Evolutionary conservation across 371 early-diverging fungal genomes (phyloP).

Genomic region (Mortierella polycephala): DNA sequence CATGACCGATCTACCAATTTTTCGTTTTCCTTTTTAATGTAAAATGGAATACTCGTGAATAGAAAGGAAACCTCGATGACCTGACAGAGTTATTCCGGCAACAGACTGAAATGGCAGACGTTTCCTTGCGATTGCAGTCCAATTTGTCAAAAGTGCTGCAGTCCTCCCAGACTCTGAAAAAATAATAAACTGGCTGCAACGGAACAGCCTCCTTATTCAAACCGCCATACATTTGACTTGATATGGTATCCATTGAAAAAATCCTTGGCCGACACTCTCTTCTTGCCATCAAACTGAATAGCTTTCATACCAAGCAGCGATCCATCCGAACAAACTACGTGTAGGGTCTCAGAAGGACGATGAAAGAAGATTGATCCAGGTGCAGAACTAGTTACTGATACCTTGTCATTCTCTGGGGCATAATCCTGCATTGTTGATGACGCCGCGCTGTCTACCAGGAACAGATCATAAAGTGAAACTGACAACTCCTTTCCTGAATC

Average conservation of each 20-base stretch:
- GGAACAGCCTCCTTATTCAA: constrained; percentile 22
- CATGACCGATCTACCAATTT: not conserved
- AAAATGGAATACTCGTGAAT: not conserved
- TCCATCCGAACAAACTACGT: constrained; percentile 60
- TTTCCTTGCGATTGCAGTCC: constrained; percentile 14
- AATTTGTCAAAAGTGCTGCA: constrained; percentile 4
- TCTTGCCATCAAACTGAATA: constrained; percentile 72
- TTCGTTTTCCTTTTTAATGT: not conserved
- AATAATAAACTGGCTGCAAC: too few relatives aligned
- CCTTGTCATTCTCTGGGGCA: constrained; percentile 18
- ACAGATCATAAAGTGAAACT: constrained; percentile 41
- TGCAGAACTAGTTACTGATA: constrained; percentile 5
- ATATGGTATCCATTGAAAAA: constrained; percentile 82
- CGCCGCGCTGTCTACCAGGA: constrained; percentile 30
- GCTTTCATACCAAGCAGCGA: constrained; percentile 57
- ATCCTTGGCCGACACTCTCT: constrained; percentile 65
- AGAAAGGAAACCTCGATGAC: constrained; percentile 18
- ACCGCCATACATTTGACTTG: constrained; percentile 47
- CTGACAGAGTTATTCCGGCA: constrained; percentile 8
- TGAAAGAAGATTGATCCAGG: constrained; percentile 66
- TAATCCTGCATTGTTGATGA: constrained; percentile 38
- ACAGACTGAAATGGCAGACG: constrained; percentile 16
- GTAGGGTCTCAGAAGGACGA: constrained; percentile 53
- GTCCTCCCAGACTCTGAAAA: not conserved
- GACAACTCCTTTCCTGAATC: constrained; percentile 19